Base-by-base conservation (phyloP, 441 rosid species). In the Oxalis stricta region DNA sequence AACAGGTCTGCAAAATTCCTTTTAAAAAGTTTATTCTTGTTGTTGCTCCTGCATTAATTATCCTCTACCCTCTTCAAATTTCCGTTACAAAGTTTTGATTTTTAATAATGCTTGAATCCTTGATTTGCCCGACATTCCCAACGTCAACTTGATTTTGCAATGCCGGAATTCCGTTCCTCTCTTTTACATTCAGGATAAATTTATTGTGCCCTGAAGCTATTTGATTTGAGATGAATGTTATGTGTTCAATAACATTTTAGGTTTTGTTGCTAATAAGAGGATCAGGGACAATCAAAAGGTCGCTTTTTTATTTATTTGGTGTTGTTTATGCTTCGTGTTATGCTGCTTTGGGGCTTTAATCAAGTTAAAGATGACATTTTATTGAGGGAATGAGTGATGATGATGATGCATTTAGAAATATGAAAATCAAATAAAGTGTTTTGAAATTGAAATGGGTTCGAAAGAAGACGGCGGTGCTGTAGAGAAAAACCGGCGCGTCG, bases 381-480 rank as follows among this genome's bases (percentile, higher is more conserved):
- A 49, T 12, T 56, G 32, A 45, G 35, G 40, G 19, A 44, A 18
- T 42, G 41, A 17, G 22, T 59, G 36, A 41, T 22, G 46, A 44
- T 52, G 54, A 59, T 66, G 32, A 54, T 58, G 20, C 46, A 38
- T 17, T 40, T 33, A 31, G 12, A 30, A 26, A 33, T 26, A 41
- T 34, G 50, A 41, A 28, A 41, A 33, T 17, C 15, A 33, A n/a
- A n/a, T n/a, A n/a, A 35, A 33, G 60, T 32, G 35, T 37, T 48
- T 41, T 45, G 18, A 33, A 65, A n/a, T n/a, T n/a, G n/a, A n/a
- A 53, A 75, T 77, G 80, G 73, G 68, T 48, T 52, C 58, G 44
- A 68, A 61, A 22, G 72, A 70, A 59, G 88, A 73, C 55, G 63
- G 33, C 38, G 82, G 68, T 51, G 63, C 69, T n/a, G n/a, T n/a